Percentiles rank a stretch among this genome's conserved stretches.
These are phyloP conservation scores for Lenzites betulinus DNA, from an alignment of 768 basidiomycete species.

Conservation along the genomic window DNA sequence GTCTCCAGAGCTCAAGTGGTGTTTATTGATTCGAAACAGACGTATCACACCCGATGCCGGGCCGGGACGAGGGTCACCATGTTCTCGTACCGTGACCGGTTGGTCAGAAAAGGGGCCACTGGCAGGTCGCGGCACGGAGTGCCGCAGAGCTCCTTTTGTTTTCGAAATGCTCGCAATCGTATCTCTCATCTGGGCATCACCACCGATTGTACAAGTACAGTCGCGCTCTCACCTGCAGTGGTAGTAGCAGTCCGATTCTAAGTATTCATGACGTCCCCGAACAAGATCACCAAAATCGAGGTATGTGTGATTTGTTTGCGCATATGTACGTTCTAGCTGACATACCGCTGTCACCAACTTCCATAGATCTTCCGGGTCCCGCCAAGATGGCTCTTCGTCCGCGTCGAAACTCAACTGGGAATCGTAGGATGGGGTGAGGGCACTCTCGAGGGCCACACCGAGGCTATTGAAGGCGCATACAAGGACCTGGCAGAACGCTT, in stretches of 20 bases:
- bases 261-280: conserved; percentile 12
- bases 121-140: no score
- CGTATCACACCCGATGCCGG: no score
- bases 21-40: no score
- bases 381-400: conserved; percentile 73
- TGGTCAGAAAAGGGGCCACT: no score
- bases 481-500: conserved; percentile 61
- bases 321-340: neutral
- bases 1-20: no score
- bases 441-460: conserved; percentile 73
- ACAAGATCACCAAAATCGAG: conserved; percentile 34
- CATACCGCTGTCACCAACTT: no score
- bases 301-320: conserved; percentile 13
- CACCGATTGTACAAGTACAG: neutral
- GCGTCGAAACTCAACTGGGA: conserved; percentile 64
- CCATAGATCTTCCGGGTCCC: conserved; percentile 63
- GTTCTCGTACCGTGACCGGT: no score
- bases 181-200: no score
- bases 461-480: conserved; percentile 71
- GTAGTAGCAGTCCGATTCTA: neutral
- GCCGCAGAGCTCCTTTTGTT: no score
- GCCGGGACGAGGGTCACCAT: no score
- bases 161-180: no score
- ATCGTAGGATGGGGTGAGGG: conserved; percentile 76
- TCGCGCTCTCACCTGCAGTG: no score